phyloP scores from a whole-genome alignment of 805 yeast species.

The Myxozyma nipponensis region DNA sequence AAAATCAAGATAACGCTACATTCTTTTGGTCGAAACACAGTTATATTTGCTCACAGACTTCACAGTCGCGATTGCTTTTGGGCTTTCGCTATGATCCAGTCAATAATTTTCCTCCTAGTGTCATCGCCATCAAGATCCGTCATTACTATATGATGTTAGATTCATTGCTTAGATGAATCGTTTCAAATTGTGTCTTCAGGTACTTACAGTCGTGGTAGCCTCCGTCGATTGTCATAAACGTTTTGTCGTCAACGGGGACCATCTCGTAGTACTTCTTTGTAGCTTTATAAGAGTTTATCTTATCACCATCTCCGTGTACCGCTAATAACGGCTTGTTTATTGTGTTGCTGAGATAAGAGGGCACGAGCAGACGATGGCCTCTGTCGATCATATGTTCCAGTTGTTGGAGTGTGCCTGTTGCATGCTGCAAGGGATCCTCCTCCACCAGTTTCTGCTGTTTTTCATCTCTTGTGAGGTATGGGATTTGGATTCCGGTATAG shows the following conservation, averaged over 20 bases:
- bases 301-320: conserved; percentile 35
- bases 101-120: not conserved
- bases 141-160: not conserved
- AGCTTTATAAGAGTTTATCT: conserved; percentile 24
- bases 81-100: not conserved
- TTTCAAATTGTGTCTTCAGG: too few species aligned
- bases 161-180: too few species aligned
- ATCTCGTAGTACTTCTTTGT: conserved; percentile 28
- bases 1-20: too few species aligned
- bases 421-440: conserved; percentile 33
- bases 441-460: conserved; percentile 25
- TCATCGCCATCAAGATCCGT: not conserved
- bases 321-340: conserved; percentile 38
- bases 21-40: too few species aligned
- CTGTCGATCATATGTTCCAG: conserved; percentile 37
- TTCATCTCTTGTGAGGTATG: conserved; percentile 33
- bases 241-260: conserved; percentile 29
- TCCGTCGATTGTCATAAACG: conserved; percentile 25
- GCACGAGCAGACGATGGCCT: conserved; percentile 35
- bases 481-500: conserved; percentile 29
- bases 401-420: conserved; percentile 33
- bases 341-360: conserved; percentile 31
- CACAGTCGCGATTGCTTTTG: not conserved
- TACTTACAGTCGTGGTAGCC: conserved; percentile 29
- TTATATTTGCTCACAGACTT: not conserved